Conservation (phyloP, 2,329 filamentous ascomycete species). For the Aspergillus udagawae region DNA sequence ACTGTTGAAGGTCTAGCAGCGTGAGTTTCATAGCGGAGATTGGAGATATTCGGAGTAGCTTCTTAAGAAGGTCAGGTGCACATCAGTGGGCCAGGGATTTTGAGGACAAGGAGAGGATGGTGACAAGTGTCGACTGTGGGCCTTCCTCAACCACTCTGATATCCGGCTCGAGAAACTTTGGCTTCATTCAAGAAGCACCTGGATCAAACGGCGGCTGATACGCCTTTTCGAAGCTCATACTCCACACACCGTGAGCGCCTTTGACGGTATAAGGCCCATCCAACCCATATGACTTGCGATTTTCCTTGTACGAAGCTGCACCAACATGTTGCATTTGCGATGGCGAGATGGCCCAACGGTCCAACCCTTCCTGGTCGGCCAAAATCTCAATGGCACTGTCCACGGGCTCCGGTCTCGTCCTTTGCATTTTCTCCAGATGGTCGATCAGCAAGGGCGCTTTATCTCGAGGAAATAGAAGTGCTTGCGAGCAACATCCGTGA, state of each 20-base stretch:
- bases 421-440: slow-evolving; percentile 12
- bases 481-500: slow-evolving; percentile 45
- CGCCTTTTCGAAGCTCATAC: slow-evolving; percentile 20
- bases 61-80: too few species aligned
- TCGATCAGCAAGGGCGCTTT: slow-evolving; percentile 14
- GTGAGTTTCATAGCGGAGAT: too few species aligned
- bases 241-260: slow-evolving; percentile 23
- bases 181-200: background rate
- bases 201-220: background rate
- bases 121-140: background rate
- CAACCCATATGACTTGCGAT: slow-evolving; percentile 12
- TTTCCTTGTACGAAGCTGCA: slow-evolving; percentile 21
- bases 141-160: background rate
- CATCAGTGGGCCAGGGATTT: too few species aligned
- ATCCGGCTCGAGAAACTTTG: background rate
- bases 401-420: slow-evolving; percentile 13
- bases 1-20: too few species aligned
- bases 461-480: slow-evolving; percentile 40
- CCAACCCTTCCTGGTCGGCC: slow-evolving; percentile 11
- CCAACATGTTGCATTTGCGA: slow-evolving; percentile 24
- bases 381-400: slow-evolving; percentile 18
- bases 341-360: slow-evolving; percentile 19
- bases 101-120: too few species aligned
- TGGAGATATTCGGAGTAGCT: too few species aligned
- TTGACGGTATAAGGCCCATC: slow-evolving; percentile 15